A percentile compares a stretch with the other conserved stretches of the same genome.
Conservation (phyloP, 1,284 basidiomycete species). For the Microbotryum silenes-acaulis region DNA sequence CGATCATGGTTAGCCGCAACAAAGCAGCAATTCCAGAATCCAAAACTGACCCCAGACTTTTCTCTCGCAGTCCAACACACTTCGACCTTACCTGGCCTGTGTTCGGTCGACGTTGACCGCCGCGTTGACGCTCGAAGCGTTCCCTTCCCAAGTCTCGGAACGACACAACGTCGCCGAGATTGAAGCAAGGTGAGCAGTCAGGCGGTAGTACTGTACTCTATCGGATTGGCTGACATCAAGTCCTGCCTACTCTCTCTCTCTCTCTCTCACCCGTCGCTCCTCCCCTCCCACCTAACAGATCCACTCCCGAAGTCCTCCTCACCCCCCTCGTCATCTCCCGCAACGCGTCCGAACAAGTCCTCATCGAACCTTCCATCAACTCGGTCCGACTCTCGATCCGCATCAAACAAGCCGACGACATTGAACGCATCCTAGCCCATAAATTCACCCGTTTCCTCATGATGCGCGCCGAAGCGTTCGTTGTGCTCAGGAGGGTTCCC, state of each 20-base stretch:
- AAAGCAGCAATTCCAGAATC: not conserved
- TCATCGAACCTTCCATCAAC: slow-evolving; percentile 96
- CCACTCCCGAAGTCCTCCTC: slow-evolving; percentile 86
- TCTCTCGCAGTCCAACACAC: slow-evolving; percentile 50
- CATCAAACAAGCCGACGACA: slow-evolving; percentile 99
- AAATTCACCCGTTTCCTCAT: slow-evolving; percentile 99
- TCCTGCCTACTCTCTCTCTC: not conserved
- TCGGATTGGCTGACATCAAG: not conserved
- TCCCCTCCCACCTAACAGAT: slow-evolving; percentile 46
- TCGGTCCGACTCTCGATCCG: slow-evolving; percentile 92
- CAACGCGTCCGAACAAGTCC: slow-evolving; percentile 91
- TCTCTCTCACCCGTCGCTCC: not conserved
- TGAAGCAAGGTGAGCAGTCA: slow-evolving; percentile 60
- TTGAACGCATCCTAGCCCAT: slow-evolving; percentile 92
- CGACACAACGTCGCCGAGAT: slow-evolving; percentile 94
- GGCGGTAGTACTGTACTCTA: not conserved
- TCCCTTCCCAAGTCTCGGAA: slow-evolving; percentile 94
- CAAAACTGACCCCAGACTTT: too few relatives aligned
- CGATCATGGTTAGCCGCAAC: not conserved
- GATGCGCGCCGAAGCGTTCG: slow-evolving; percentile 94
- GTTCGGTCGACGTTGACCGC: slow-evolving; percentile 93
- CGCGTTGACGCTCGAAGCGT: slow-evolving; percentile 95
- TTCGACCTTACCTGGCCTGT: slow-evolving; percentile 91
- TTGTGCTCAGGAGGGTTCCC: slow-evolving; percentile 89
- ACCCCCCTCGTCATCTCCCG: slow-evolving; percentile 88